phyloP scores from a whole-genome alignment of 1,284 basidiomycete species.

The Marasmius tenuissimus region DNA sequence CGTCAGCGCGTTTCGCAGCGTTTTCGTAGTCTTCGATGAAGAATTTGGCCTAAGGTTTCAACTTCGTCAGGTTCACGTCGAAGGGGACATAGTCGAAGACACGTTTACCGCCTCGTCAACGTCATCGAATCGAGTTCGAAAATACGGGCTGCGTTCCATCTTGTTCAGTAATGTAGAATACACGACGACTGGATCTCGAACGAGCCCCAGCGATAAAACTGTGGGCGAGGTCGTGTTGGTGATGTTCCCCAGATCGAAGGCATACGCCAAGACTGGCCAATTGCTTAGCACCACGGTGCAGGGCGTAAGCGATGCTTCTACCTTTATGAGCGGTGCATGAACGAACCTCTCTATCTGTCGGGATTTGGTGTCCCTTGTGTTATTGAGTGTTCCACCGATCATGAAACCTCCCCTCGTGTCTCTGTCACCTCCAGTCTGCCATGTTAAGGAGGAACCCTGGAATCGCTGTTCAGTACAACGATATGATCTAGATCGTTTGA shows the following conservation, averaged over 20 bases:
- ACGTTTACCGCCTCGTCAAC: not conserved
- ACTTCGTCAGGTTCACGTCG: not conserved
- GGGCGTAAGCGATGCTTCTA: not conserved
- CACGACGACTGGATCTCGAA: not conserved
- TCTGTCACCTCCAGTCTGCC: not conserved
- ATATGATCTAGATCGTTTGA: not conserved
- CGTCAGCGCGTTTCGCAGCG: slow-evolving; percentile 5
- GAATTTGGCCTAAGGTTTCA: not conserved
- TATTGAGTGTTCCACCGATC: not conserved
- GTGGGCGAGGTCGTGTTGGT: not conserved
- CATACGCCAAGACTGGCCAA: not conserved
- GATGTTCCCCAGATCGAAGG: not conserved
- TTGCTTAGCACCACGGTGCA: not conserved
- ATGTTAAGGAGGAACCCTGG: not conserved
- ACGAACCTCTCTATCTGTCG: not conserved
- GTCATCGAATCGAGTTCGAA: not conserved
- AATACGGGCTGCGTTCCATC: not conserved
- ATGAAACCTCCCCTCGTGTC: not conserved
- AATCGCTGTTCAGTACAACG: not conserved
- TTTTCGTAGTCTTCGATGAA: slow-evolving; percentile 2
- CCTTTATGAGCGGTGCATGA: not conserved
- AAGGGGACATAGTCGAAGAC: not conserved
- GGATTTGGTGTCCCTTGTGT: not conserved
- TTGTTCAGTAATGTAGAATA: not conserved
- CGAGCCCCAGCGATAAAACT: not conserved